Base-by-base conservation (phyloP, 805 yeast species). In the Kuraishia piskuri region DNA sequence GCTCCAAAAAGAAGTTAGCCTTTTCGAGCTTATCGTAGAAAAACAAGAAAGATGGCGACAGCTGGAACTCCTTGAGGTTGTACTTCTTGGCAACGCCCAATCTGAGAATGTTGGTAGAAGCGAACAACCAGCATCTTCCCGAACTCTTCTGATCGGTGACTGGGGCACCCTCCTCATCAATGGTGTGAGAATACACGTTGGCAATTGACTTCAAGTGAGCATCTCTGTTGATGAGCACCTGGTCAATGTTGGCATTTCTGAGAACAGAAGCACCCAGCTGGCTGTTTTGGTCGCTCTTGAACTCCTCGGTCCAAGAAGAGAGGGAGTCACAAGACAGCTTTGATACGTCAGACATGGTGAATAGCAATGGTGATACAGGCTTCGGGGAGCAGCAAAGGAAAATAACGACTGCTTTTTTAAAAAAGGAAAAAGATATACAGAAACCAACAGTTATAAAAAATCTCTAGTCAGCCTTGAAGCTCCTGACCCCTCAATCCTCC, bases 121-220 rank as follows among this genome's bases (percentile, higher is more conserved):
- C 96, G 68, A 89, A 89, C 56, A 89, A 76, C 96, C 96, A 89
- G 69, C 96, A 89, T 61, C 96, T 73, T 26, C 96, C 96, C 22
- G 89, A 80, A 10, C 80, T 67, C 61, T 79, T 78, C 72, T 89
- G 96, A 68, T 85, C 83, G 53, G 86, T 83, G 19, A 86, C 76
- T 23, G 91, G 90, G 1, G 79, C 61, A 2, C 84, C 86, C 59
- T 80, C 83, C 3, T 70, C 68, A 48, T 71, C 71, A 37, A 79
- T 72, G 52, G 65, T 67, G 54, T 67, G 59, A 62, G 71, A 73
- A 71, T 76, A 79, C 7, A 72, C 68, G 36, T 73, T 68, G 31
- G 64, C 57, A 45, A 63, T 61, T 19, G 50, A 40, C n/a, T 62
- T 61, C 22, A 66, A 58, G 51, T 67, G 67, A 19, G 61, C 58